Evolutionary conservation across 2,329 filamentous ascomycete species (phyloP), one percentile per base, ranked within the genome.

Genomic region (Scopulariopsis brevicaulis): DNA sequence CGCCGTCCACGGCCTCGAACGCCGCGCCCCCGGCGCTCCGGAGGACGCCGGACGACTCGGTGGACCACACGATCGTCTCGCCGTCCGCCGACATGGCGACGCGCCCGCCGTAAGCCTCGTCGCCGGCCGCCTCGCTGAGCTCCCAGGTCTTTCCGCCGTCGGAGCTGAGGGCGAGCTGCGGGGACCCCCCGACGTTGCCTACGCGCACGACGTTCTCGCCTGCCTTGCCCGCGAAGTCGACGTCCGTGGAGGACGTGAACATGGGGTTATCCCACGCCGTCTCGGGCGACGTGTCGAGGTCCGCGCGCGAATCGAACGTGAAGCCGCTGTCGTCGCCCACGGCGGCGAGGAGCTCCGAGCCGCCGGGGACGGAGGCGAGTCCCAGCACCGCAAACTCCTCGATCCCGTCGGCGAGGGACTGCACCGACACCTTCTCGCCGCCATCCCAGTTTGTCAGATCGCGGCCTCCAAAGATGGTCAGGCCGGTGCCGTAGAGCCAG

Each of bases 401-500:
- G 32, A 82, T 80, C 0, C 80, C 79, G 32, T 77, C 73, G 1
- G 80, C 79, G 5, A 82, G 69, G 1, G 76, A 77, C 54, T 77
- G 63, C 58, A 82, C 68, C 56, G 78, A 80, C 60, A 72, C 71
- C 25, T 34, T 48, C 14, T 7, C 32, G 2, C 63, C 65, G 0
- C 73, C 72, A 58, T 81, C 79, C 80, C 80, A 82, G 15, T 77
- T 77, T 0, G 75, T 76, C n/a, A 82, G 67, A 59, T 82, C 78
- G 56, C 76, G 75, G 1, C 80, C 77, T 11, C 78, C 78, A 43
- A 75, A 80, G 52, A 81, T 67, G 0, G 78, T 81, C n/a, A 76
- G 66, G 2, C 81, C 81, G 0, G 81, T 84, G n/a, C 77, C 79
- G 59, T 84, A 84, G 0, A 83, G 68, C 78, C 79, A 83, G 65